Conservation (phyloP, 345 rosid genomes). For the Balakata baccata region DNA sequence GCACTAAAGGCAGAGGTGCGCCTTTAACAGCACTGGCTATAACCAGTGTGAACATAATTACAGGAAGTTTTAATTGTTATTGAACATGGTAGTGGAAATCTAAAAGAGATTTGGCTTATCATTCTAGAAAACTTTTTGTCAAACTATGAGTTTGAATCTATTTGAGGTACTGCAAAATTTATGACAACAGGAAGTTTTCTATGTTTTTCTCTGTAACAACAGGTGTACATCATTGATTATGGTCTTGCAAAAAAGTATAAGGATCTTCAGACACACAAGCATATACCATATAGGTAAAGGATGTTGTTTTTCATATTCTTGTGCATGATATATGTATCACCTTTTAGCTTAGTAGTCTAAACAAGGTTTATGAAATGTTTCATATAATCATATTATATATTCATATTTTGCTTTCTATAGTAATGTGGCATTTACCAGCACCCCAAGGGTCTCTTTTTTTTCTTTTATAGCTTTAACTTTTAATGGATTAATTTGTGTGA, state of each 20-base stretch:
- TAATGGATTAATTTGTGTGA: not conserved
- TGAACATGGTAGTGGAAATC: not conserved
- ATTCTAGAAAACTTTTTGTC: not conserved
- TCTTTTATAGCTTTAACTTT: not conserved
- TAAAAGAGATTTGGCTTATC: not conserved
- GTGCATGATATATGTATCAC: not conserved
- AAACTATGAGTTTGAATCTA: not conserved
- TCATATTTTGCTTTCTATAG: not conserved
- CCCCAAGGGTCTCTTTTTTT: not conserved
- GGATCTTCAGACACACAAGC: slow-evolving; percentile 38
- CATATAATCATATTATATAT: not conserved
- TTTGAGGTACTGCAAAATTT: not conserved
- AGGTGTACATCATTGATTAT: slow-evolving; percentile 37
- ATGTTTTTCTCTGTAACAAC: not conserved
- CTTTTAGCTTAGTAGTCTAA: not conserved
- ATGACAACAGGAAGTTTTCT: too few relatives aligned
- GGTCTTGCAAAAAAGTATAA: slow-evolving; percentile 37
- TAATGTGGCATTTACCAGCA: not conserved
- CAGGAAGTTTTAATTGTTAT: not conserved
- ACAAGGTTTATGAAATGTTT: not conserved
- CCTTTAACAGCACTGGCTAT: too few relatives aligned
- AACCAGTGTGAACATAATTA: not conserved
- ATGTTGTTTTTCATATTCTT: not conserved
- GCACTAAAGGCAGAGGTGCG: too few relatives aligned
- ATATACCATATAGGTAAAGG: slow-evolving; percentile 33